A percentile compares a stretch with the other conserved stretches of the same genome.
Conservation (phyloP, 1,284 basidiomycete species). For the Neonothopanus nambi region DNA sequence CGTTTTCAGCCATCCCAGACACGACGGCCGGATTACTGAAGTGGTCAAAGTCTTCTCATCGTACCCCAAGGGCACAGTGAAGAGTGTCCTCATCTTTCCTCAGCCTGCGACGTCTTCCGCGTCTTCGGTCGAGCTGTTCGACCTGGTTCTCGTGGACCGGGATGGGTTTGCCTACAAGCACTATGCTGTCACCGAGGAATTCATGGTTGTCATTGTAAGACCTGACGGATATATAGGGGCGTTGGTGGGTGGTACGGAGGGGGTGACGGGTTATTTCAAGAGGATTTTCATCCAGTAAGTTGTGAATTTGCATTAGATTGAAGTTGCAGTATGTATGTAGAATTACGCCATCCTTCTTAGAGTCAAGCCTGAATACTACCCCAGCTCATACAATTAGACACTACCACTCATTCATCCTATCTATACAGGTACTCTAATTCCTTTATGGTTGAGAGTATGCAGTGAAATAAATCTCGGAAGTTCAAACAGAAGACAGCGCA, state of each 20-base stretch:
- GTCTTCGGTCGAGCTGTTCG: background rate
- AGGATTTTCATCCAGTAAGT: constrained; percentile 1
- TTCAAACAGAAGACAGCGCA: background rate
- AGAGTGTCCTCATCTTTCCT: constrained; percentile 1
- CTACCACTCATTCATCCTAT: too few relatives aligned
- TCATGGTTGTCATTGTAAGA: constrained; percentile 9
- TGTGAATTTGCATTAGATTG: too few relatives aligned
- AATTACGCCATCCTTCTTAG: too few relatives aligned
- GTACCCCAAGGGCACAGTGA: constrained; percentile 1
- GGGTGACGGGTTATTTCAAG: constrained; percentile 3
- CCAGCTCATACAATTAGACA: too few relatives aligned
- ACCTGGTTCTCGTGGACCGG: constrained; percentile 5
- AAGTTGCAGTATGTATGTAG: too few relatives aligned
- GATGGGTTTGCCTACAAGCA: constrained; percentile 6
- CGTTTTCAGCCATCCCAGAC: constrained; percentile 1
- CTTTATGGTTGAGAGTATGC: too few relatives aligned
- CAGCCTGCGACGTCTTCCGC: background rate
- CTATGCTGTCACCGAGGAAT: constrained; percentile 1
- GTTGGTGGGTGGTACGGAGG: background rate
- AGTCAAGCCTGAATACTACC: too few relatives aligned
- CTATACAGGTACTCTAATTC: too few relatives aligned
- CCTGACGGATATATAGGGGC: constrained; percentile 26
- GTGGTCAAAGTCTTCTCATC: background rate
- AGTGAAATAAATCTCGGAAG: too few relatives aligned
- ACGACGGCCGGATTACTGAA: background rate